Evolutionary conservation across 2,329 filamentous ascomycete genomes (phyloP), one percentile per base, ranked within the genome.

Genomic region (Trichoderma koningiopsis): DNA sequence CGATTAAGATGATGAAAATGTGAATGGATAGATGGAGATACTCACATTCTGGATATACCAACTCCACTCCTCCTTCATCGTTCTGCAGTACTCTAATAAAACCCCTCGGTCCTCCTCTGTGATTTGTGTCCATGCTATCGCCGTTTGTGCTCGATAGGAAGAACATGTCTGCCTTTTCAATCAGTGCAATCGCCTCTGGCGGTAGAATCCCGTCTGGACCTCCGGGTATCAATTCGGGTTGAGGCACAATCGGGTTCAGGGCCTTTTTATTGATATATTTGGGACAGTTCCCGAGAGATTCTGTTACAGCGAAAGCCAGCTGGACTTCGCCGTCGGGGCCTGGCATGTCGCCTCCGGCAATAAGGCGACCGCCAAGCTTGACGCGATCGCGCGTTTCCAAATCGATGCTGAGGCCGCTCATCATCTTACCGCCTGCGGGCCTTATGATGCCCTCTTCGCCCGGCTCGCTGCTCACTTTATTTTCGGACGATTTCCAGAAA

Each of bases 181-280:
- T 80, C 35, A 96, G 76, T 8, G 85, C 81, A 10, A 90, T 71
- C 0, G 89, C 91, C 61, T 83, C 82, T 8, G 76, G 73, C 0
- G 86, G 79, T 4, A 94, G 79, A 31, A 79, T 80, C 27, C 43
- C 65, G 5, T 57, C 57, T 10, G 81, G 71, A 1, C 76, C 76
- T 37, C 79, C 79, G 4, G 79, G 76, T 5, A 82, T 75, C 4
- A 91, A 87, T 16, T 82, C 76, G 2, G 91, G 85, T 0, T 82
- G 71, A 56, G 86, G 84, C 3, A 61, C 67, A 33, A 73, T 71
- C 5, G 86, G 84, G 2, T 79, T 76, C 49, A 96, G 87, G 2
- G 82, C 81, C 76, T 92, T 94, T 74, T 87, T 88, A 78, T 95
- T 96, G 40, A 97, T 77, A 74, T 97, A 97, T 79, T 97, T 97